Evolutionary conservation across 371 early-diverging fungal genomes (phyloP).

Genomic region (Amoeboaphelidium protococcarum): DNA sequence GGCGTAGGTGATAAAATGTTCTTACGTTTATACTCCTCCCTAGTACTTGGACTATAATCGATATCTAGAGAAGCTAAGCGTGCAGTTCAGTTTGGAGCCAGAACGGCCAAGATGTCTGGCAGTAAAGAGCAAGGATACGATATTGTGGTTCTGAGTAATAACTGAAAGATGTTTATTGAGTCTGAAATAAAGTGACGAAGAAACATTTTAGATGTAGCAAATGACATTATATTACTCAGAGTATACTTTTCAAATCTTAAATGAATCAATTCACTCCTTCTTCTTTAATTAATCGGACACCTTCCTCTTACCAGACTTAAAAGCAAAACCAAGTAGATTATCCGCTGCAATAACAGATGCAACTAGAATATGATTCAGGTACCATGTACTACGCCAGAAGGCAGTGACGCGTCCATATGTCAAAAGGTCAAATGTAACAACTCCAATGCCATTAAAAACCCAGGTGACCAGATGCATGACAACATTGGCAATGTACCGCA

Average conservation of each 20-base stretch:
- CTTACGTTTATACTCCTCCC: slow-evolving; percentile 18
- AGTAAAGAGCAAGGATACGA: slow-evolving; percentile 31
- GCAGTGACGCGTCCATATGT: neutral
- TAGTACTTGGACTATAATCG: slow-evolving; percentile 7
- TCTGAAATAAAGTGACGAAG: too few species aligned
- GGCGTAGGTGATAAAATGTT: slow-evolving; percentile 81
- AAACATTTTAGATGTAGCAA: too few species aligned
- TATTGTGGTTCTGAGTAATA: too few species aligned
- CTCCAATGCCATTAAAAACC: neutral
- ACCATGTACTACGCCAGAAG: neutral
- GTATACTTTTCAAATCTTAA: too few species aligned
- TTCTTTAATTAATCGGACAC: too few species aligned
- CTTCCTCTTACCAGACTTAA: too few species aligned
- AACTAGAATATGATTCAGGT: neutral
- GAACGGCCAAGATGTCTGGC: slow-evolving; percentile 66
- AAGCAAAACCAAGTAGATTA: too few species aligned
- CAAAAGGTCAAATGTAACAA: neutral
- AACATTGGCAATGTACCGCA: neutral
- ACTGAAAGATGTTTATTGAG: too few species aligned
- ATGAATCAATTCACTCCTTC: too few species aligned
- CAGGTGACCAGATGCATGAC: neutral
- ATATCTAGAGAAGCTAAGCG: slow-evolving; percentile 39
- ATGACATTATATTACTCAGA: too few species aligned
- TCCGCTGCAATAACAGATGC: too few species aligned
- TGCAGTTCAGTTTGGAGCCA: slow-evolving; percentile 88